Evolutionary conservation across 2,329 filamentous ascomycete species (phyloP), one percentile per base, ranked within the genome.

Genomic region (Blastomyces parvus): DNA sequence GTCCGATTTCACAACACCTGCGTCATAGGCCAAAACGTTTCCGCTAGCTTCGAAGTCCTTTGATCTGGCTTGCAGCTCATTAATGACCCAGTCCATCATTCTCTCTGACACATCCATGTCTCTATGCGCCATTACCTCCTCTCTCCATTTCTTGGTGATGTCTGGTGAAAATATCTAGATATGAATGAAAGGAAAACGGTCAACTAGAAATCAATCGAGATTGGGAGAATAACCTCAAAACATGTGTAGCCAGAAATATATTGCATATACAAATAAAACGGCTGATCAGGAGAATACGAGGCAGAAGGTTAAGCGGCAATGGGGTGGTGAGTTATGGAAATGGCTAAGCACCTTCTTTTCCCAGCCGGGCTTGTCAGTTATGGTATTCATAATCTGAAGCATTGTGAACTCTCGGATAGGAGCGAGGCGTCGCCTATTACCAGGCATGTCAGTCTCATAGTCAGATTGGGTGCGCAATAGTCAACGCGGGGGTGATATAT

Each of bases 1-100:
- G 69, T 86, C 84, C 0, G 83, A 83, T 67, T 86, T 86, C 63
- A 79, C 78, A 1, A 84, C 76, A 5, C 69, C 71, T 1, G 73
- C 70, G 61, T 85, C 80, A 6, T 83, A 74, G 0, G 76, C 77
- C 2, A 72, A 72, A 3, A 82, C 66, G 6, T 81, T 70, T 0
- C 77, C 76, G 2, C 73, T 73, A 9, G 75, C 65, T 50, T 77
- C 68, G 62, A 77, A 77, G 3, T 74, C 66, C 4, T 65, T 68
- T 0, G 81, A 79, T 66, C 84, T 84, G 68, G 77, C 77, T 2
- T 74, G 76, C 0, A 85, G 74, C 64, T 85, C 82, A 25, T 73
- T 64, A 30, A 84, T 72, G 65, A 77, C 72, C 65, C 71, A 75
- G 33, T 77, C 70, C 44, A 74, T 67, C 74, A 79, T 75, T 11